These are phyloP conservation scores for Geum urbanum DNA, from an alignment of 306 rosid genomes.

Conservation along the genomic window DNA sequence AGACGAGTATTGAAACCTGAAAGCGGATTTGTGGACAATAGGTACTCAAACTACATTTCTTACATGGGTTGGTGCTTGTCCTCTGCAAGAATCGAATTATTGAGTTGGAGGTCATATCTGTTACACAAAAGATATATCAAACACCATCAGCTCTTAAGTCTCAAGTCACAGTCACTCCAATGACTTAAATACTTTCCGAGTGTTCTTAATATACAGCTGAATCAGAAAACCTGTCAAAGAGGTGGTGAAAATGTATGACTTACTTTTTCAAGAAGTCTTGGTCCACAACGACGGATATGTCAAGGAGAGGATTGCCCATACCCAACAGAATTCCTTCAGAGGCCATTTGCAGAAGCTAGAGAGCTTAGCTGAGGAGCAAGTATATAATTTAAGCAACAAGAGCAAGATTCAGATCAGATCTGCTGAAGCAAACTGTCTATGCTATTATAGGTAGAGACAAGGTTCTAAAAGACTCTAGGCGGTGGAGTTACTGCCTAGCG, in stretches of 20 bases:
- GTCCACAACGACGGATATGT: conserved; percentile 71
- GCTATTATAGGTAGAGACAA: not conserved
- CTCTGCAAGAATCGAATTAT: conserved; percentile 82
- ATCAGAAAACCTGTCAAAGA: not conserved
- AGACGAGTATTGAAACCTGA: too few relatives aligned
- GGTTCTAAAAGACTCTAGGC: too few relatives aligned
- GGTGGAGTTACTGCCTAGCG: too few relatives aligned
- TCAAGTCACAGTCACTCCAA: not conserved
- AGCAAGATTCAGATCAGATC: conserved; percentile 4
- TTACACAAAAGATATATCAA: not conserved
- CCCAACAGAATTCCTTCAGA: conserved; percentile 68
- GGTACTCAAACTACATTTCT: not conserved
- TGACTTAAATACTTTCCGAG: not conserved
- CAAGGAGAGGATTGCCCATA: conserved; percentile 92
- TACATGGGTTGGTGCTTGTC: conserved; percentile 85
- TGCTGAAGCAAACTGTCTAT: not conserved
- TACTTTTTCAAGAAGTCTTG: conserved; percentile 61
- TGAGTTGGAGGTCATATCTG: conserved; percentile 71
- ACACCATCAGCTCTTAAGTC: not conserved
- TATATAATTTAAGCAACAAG: not conserved
- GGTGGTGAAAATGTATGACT: not conserved
- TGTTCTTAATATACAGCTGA: not conserved
- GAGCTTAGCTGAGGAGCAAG: not conserved
- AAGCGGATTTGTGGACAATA: too few relatives aligned
- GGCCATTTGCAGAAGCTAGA: conserved; percentile 36